Evolutionary conservation across 495 filamentous ascomycete genomes (phyloP), one percentile per base, ranked within the genome.

Genomic region (Aspergillus homomorphus): DNA sequence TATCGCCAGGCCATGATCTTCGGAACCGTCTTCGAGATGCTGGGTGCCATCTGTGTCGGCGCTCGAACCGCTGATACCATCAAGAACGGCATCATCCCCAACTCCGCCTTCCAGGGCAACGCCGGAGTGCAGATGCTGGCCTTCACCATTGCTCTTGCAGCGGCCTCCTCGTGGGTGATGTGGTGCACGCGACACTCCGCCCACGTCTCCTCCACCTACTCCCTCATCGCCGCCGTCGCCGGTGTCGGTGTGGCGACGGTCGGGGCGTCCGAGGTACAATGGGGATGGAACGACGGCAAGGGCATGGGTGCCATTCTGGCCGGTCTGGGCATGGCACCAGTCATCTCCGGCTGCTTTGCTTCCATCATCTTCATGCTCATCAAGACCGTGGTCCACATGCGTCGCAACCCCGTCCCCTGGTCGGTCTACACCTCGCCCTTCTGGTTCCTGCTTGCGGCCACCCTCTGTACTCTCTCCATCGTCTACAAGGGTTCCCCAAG

Each of bases 1-100:
- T 80, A 85, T 61, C 53, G 78, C 45, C 84, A 87, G 74, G 87
- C 87, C 51, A 89, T 89, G 86, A 55, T 83, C n/a, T 71, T 87
- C 43, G 85, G 79, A 12, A 80, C 82, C 44, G 70, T 88, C 54
- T 84, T 88, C 73, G 89, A 91, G 60, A 77, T 78, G 63, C 62
- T 79, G 16, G 84, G 84, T 45, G 82, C 84, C 56, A 79, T 85
- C 62, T 76, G 79, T 6, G 82, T 87, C 61, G 84, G 83, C 33
- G 78, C 82, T 5, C 76, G 82, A 51, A 84, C 82, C 6, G 81
- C 84, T 8, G 80, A 82, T 15, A 85, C 83, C 12, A 84, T 85
- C 71, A 84, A 77, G 70, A 84, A 83, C 61, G 76, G 76, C 18
- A 84, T 86, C 67, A 84, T 86, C 42, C 77, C 79, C 30, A 66